phyloP scores from a whole-genome alignment of 129 eudicot species.

The Lonicera japonica region DNA sequence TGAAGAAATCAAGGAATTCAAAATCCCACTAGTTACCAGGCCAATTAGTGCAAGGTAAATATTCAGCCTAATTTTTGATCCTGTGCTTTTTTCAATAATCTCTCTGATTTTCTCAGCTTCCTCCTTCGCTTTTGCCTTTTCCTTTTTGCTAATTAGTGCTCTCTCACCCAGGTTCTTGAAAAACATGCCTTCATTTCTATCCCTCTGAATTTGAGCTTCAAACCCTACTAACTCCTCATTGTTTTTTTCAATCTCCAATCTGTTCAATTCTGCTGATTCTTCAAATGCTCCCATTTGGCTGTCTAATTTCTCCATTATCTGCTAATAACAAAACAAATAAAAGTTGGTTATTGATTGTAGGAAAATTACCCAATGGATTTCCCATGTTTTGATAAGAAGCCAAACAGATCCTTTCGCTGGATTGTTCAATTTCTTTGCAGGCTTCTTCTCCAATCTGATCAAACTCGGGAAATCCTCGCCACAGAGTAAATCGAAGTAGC shows the following conservation, averaged over 20 bases:
- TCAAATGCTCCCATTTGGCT: conserved; percentile 81
- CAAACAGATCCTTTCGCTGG: conserved; percentile 87
- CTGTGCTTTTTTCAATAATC: conserved; percentile 43
- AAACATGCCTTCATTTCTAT: conserved; percentile 69
- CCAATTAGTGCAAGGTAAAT: conserved; percentile 74
- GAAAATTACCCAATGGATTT: background rate
- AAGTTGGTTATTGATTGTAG: conserved; percentile 4
- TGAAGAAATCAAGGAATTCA: conserved; percentile 43
- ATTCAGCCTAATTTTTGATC: conserved; percentile 53
- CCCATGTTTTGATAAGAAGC: no score
- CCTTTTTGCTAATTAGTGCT: conserved; percentile 18
- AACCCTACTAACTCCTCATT: conserved; percentile 56
- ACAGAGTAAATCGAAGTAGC: conserved; percentile 85
- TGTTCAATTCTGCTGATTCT: conserved; percentile 58
- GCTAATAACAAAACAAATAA: conserved; percentile 21
- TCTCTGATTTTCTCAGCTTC: conserved; percentile 43
- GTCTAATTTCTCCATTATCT: conserved; percentile 89
- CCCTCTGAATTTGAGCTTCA: conserved; percentile 59
- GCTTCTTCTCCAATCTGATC: conserved; percentile 83
- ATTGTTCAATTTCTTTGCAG: conserved; percentile 72
- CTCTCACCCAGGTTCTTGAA: conserved; percentile 47
- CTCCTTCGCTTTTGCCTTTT: conserved; percentile 46
- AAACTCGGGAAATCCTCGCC: conserved; percentile 77
- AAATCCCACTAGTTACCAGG: conserved; percentile 46
- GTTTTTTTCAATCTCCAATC: conserved; percentile 55